Base-by-base conservation (phyloP, 495 filamentous ascomycete genomes). In the Penicillium crystallinum region DNA sequence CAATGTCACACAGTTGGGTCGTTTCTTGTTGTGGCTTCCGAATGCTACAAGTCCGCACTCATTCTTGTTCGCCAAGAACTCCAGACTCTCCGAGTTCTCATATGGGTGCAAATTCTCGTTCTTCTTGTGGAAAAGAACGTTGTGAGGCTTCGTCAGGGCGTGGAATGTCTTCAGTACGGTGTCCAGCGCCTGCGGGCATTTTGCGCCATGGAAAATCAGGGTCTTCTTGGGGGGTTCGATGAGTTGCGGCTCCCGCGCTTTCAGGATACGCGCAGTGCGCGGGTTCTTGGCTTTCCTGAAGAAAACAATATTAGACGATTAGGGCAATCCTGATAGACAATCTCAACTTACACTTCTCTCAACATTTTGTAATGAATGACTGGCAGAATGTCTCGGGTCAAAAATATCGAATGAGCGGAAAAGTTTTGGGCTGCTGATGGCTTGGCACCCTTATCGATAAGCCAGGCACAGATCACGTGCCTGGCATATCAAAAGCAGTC, bases 51-150 rank as follows among this genome's bases (percentile, higher is more conserved):
- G 67, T 5, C 84, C 84, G 58, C 88, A 83, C 71, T 98, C 93
- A 66, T 98, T 98, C 77, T 97, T 98, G 62, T 89, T 82, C 54
- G 84, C 85, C 74, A 97, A 87, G 76, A 98, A 97, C 65, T 95
- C 88, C 21, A 98, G 77, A 17, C 85, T 88, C 14, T 87, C 77
- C 46, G 86, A 71, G 66, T 91, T 92, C 71, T 96, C 95, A 71
- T 97, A 98, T 2, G 93, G 93, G 64, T 90, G 92, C 57, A 95
- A 83, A 37, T 70, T 75, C 48, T 80, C 75, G 67, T 98, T 98
- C 74, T 95, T 96, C 78, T 97, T 97, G 69, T 80, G 87, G 77
- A 98, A 96, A 48, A 90, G 89, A 66, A 90, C 79, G 18, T 84
- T 81, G 55, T 89, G 69, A 6, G 89, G 89, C 52, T 86, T 82